phyloP scores from a whole-genome alignment of 148 eudicot species.

The Rhododendron kiyosumense region DNA sequence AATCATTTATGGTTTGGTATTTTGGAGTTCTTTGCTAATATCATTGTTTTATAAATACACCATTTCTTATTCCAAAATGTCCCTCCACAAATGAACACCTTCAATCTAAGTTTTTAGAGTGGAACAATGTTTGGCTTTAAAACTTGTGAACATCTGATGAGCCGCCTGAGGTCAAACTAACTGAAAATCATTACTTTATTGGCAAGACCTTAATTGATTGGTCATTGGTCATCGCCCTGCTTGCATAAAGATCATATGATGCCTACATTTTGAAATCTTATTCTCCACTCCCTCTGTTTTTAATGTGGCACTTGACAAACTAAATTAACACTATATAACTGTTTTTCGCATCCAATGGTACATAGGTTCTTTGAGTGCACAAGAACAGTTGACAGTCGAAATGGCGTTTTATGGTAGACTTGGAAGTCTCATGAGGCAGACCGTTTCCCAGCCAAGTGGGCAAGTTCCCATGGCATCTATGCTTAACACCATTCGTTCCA shows the following conservation, averaged over 20 bases:
- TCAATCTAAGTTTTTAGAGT: not conserved
- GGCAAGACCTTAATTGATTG: not conserved
- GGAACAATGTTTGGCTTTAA: not conserved
- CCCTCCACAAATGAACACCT: not conserved
- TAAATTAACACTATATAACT: not conserved
- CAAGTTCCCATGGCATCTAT: conserved; percentile 30
- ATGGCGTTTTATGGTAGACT: conserved; percentile 69
- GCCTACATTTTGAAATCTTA: not conserved
- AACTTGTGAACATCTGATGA: not conserved
- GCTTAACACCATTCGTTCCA: conserved; percentile 58
- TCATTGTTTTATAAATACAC: not conserved
- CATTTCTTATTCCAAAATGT: not conserved
- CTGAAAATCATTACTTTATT: too few species aligned
- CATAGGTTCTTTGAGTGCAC: conserved; percentile 11
- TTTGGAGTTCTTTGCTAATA: not conserved
- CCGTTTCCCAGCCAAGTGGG: conserved; percentile 32
- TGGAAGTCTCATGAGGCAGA: conserved; percentile 55
- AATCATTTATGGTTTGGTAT: not conserved
- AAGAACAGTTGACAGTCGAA: not conserved
- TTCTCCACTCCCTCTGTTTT: not conserved
- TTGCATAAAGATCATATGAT: not conserved
- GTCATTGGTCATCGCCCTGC: not conserved
- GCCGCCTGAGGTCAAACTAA: not conserved
- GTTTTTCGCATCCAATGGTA: not conserved
- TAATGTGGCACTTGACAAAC: not conserved